Conservation (phyloP, 2,329 filamentous ascomycete genomes). For the Botryosphaeria dothidea region DNA sequence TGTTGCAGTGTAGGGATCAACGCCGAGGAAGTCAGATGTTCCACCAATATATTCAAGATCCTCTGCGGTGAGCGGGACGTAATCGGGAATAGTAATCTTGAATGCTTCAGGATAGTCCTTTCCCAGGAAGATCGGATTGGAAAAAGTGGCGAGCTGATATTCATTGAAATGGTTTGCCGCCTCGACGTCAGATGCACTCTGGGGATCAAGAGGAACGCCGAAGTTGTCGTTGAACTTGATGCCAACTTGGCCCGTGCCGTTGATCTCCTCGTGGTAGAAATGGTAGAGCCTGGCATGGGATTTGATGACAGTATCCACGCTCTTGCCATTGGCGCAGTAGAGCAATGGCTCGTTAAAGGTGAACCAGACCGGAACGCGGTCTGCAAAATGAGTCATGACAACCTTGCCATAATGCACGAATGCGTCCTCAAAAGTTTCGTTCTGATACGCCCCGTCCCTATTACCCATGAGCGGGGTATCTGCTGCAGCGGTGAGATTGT, state of each 20-base stretch:
- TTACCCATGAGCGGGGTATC: conserved; percentile 31
- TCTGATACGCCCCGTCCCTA: conserved; percentile 30
- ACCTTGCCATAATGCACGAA: conserved; percentile 41
- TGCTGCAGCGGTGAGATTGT: conserved; percentile 45
- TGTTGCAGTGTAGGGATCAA: conserved; percentile 38
- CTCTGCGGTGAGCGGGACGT: not conserved
- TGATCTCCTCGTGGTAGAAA: conserved; percentile 8
- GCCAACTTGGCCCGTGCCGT: not conserved
- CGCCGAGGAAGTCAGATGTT: conserved; percentile 35
- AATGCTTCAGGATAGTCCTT: conserved; percentile 46
- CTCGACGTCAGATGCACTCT: conserved; percentile 5
- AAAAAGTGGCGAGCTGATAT: conserved; percentile 31
- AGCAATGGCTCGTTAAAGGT: conserved; percentile 35
- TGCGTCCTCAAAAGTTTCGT: conserved; percentile 44
- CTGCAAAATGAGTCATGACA: conserved; percentile 43
- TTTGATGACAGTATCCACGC: not conserved
- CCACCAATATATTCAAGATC: conserved; percentile 11
- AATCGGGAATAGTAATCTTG: conserved; percentile 26
- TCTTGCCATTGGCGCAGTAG: conserved; percentile 4
- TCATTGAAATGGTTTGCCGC: conserved; percentile 11
- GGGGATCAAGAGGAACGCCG: conserved; percentile 1
- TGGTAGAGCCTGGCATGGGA: conserved; percentile 8
- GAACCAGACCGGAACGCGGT: conserved; percentile 43
- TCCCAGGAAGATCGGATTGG: conserved; percentile 44
- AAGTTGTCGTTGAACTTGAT: conserved; percentile 20